These are phyloP conservation scores for Nemania bipapillata DNA, from an alignment of 2,329 filamentous ascomycete genomes.

Conservation along the genomic window DNA sequence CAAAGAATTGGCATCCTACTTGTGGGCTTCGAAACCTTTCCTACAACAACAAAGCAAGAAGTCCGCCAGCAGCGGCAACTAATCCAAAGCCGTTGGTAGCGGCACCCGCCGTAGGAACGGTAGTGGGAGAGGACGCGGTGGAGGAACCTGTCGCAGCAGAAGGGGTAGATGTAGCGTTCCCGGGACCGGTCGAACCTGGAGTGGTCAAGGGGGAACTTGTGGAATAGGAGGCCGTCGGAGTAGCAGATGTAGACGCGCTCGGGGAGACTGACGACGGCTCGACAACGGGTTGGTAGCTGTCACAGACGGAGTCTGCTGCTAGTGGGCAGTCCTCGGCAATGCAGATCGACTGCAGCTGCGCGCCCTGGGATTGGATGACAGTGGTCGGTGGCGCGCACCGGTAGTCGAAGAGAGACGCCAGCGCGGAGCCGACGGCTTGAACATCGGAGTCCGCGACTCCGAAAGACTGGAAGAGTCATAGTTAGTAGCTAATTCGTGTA, in stretches of 20 bases:
- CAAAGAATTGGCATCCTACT: too few species aligned
- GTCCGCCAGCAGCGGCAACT: slow-evolving; percentile 45
- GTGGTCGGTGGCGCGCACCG: slow-evolving; percentile 61
- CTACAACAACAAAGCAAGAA: slow-evolving; percentile 49
- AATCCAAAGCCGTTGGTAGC: slow-evolving; percentile 44
- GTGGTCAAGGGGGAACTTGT: slow-evolving; percentile 33
- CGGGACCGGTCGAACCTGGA: not conserved
- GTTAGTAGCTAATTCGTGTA: slow-evolving; percentile 1
- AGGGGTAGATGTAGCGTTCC: slow-evolving; percentile 13
- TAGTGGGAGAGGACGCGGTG: slow-evolving; percentile 30
- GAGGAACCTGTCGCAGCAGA: slow-evolving; percentile 27
- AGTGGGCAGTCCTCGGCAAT: slow-evolving; percentile 62
- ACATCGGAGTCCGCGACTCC: slow-evolving; percentile 67
- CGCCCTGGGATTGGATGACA: slow-evolving; percentile 58
- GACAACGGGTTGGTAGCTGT: slow-evolving; percentile 54
- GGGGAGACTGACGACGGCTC: slow-evolving; percentile 38
- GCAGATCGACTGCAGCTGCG: slow-evolving; percentile 67
- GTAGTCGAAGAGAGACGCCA: slow-evolving; percentile 63
- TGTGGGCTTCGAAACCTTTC: not conserved
- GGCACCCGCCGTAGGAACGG: slow-evolving; percentile 44
- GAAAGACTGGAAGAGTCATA: slow-evolving; percentile 56
- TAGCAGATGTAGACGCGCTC: slow-evolving; percentile 23
- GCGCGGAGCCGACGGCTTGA: slow-evolving; percentile 58
- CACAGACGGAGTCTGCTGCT: slow-evolving; percentile 59
- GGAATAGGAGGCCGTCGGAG: slow-evolving; percentile 33